Evolutionary conservation across 441 rosid genomes (phyloP), one percentile per base, ranked within the genome.

Genomic region (Euphorbia celastroides): DNA sequence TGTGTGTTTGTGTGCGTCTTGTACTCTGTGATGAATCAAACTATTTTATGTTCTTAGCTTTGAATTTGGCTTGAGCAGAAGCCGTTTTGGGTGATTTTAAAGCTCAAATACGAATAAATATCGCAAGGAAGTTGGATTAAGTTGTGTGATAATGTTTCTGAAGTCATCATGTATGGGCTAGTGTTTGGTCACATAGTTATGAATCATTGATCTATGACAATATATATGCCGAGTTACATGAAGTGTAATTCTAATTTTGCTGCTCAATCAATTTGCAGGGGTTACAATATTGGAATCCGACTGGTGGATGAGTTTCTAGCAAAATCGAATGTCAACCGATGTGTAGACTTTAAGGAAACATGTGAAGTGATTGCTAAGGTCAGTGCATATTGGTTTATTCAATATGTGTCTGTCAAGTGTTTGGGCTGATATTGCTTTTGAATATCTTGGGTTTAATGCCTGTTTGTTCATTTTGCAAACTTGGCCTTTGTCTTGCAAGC

Each of bases 291-390:
- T 72, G 97, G 96, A 57, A 83, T 91, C 74, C 82, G 96, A 62
- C 77, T 89, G 72, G 83, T 93, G 71, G 97, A 93, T 57, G 96
- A 93, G 81, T 89, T 93, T 73, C 79, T 93, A 41, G 96, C 96
- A 14, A 93, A 89, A 80, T 88, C 99, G 44, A 88, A 89, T 75
- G 86, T 89, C 54, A 72, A 83, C 70, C 88, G 93, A 84, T 93
- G 99, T 36, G 88, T 89, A 28, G 92, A 93, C 84, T 93, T 93
- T 61, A 93, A 73, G 82, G 97, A 91, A 84, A 93, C 96, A 27
- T 87, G 92, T 65, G 96, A 91, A 72, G 79, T 83, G 65, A 86
- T 93, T 69, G 96, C 99, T 62, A 93, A 93, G 93, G 96, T 91
- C 60, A 66, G 67, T 28, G 55, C 52, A 63, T 42, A 1, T 22